phyloP scores from a whole-genome alignment of 1,284 basidiomycete species.

The Rhodotorula sp. region DNA sequence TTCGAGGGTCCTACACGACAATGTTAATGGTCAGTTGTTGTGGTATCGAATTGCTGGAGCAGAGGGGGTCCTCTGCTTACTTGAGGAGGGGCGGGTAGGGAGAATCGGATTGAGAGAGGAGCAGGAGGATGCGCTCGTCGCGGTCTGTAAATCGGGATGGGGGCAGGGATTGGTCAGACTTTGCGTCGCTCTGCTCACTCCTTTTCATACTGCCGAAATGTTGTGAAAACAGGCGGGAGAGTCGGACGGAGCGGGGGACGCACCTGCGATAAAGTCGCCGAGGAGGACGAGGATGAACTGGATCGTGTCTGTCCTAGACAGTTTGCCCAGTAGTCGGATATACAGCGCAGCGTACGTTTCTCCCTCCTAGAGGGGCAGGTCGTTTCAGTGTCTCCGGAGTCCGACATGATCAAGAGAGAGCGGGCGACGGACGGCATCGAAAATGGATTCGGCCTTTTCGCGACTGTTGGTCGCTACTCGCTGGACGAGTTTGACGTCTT shows the following conservation, averaged over 20 bases:
- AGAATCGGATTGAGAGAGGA: conserved; percentile 60
- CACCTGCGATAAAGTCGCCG: conserved; percentile 81
- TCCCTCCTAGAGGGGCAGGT: conserved; percentile 55
- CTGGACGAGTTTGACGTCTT: conserved; percentile 88
- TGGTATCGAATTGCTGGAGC: neutral
- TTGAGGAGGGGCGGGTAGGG: conserved; percentile 81
- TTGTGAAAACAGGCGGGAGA: neutral
- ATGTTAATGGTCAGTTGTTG: neutral
- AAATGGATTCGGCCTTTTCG: conserved; percentile 38
- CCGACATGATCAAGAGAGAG: too few relatives aligned
- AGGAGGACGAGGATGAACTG: conserved; percentile 89
- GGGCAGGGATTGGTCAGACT: conserved; percentile 23
- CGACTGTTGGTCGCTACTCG: conserved; percentile 58
- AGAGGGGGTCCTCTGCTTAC: conserved; percentile 52
- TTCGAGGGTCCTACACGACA: conserved; percentile 64
- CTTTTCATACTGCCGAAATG: neutral
- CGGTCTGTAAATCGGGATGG: conserved; percentile 30
- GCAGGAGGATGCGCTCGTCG: conserved; percentile 48
- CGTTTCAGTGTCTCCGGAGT: neutral
- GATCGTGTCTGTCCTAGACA: conserved; percentile 88
- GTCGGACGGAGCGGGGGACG: neutral
- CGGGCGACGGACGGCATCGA: too few relatives aligned
- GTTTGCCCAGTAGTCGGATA: conserved; percentile 85
- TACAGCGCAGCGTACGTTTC: conserved; percentile 83
- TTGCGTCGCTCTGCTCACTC: too few relatives aligned